Evolutionary conservation across 805 yeast species (phyloP), one percentile per base, ranked within the genome.

Genomic region (Spathaspora passalidarum): DNA sequence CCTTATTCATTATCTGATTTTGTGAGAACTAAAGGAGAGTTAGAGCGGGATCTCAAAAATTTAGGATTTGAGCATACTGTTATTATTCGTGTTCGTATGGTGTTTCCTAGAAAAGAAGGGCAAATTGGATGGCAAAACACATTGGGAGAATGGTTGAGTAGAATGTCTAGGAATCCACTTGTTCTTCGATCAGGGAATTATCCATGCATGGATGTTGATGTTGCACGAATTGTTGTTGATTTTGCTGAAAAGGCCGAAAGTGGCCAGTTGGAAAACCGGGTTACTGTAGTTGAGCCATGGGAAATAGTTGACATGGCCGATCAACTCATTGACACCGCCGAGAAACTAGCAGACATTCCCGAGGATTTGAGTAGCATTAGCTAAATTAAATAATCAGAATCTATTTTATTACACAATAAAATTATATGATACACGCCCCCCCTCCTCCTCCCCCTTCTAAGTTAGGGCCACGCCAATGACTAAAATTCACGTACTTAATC

Each of bases 21-120:
- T 56, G 43, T 79, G 38, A 73, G 73, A 53, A 73, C 84, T 63
- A 90, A 90, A 61, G 96, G 96, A 23, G 78, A 82, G 43, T 69
- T 86, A 40, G 97, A 90, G 59, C 76, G 81, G 38, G 88, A 80
- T 40, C 67, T 90, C 8, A 63, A 72, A 37, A 80, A 69, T 0
- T 69, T 89, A 46, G 76, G 72, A 20, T 90, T 88, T 62, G 83
- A 82, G n/a, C 72, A 80, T 45, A 81, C 89, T 1, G 77, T 88
- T 43, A 84, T 90, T 49, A 62, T 90, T 45, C 75, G 88, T 56
- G 96, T 97, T 0, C 96, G 96, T 11, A 61, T 72, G 1, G 66
- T 89, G 32, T 55, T 87, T 4, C 96, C 96, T 4, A 75, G 78
- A 21, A 71, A 96, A 56, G 72, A 66, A 16, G 49, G 49, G 6